Conservation (phyloP, 2,329 filamentous ascomycete species). For the Juglanconis juglandina region DNA sequence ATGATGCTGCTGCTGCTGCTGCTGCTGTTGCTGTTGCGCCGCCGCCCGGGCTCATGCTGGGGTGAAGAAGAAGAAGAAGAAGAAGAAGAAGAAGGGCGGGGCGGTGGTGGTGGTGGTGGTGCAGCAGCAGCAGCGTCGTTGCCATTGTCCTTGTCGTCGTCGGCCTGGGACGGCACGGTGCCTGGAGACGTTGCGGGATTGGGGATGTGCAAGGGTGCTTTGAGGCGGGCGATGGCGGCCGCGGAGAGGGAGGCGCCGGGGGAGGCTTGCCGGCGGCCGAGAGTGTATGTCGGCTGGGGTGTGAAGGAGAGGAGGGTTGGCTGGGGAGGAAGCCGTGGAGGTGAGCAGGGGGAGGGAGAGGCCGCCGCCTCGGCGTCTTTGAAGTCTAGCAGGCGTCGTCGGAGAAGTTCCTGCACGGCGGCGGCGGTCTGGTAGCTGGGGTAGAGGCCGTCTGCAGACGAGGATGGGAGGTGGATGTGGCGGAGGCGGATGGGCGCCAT, state of each 20-base stretch:
- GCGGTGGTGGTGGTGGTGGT: too few relatives aligned
- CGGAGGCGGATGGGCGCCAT: conserved; percentile 27
- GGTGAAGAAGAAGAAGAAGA: too few relatives aligned
- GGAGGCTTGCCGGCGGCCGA: conserved; percentile 71
- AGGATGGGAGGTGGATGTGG: conserved; percentile 35
- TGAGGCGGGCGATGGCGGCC: conserved; percentile 43
- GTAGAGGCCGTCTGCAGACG: conserved; percentile 23
- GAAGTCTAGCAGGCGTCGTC: conserved; percentile 53
- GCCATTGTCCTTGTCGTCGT: conserved; percentile 15
- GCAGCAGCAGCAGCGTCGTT: too few relatives aligned
- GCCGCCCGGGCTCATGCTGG: too few relatives aligned
- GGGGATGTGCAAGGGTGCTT: conserved; percentile 35
- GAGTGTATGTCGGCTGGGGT: conserved; percentile 80
- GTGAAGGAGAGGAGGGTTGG: conserved; percentile 80
- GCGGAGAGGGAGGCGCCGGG: conserved; percentile 37
- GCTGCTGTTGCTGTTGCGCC: conserved; percentile 21
- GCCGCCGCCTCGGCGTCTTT: conserved; percentile 37
- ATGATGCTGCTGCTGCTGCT: conserved; percentile 27
- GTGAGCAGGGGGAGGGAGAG: background rate
- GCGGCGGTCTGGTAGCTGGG: conserved; percentile 36
- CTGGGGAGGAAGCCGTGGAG: conserved; percentile 42
- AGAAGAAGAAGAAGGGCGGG: too few relatives aligned
- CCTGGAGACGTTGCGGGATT: conserved; percentile 9
- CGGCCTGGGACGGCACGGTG: background rate
- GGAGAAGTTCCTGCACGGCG: conserved; percentile 35